These are phyloP conservation scores for Mariannaea sp. DNA, from an alignment of 2,329 filamentous ascomycete species.

Conservation along the genomic window DNA sequence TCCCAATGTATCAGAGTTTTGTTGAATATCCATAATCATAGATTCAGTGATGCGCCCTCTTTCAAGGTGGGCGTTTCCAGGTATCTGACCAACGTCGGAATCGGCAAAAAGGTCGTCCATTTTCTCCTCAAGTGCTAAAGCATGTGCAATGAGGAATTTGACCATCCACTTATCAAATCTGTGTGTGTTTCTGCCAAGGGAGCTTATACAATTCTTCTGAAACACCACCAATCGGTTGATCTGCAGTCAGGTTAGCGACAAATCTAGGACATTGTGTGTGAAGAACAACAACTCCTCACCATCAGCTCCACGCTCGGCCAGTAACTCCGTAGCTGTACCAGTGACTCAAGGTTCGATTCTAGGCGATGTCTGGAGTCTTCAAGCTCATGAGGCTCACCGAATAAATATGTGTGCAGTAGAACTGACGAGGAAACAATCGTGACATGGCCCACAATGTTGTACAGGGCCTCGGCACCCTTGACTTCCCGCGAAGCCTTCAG, in stretches of 20 bases:
- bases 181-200: slow-evolving; percentile 37
- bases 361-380: slow-evolving; percentile 32
- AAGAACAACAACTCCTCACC: slow-evolving; percentile 27
- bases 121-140: slow-evolving; percentile 39
- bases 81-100: neutral
- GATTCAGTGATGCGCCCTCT: slow-evolving; percentile 28
- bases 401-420: slow-evolving; percentile 41
- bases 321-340: slow-evolving; percentile 40
- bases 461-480: slow-evolving; percentile 36
- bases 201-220: slow-evolving; percentile 40
- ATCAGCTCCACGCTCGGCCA: slow-evolving; percentile 44
- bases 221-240: slow-evolving; percentile 43
- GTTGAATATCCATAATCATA: slow-evolving; percentile 33
- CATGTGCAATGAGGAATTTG: slow-evolving; percentile 47
- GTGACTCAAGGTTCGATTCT: slow-evolving; percentile 40
- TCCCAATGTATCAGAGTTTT: slow-evolving; percentile 3
- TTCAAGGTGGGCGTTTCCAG: slow-evolving; percentile 19
- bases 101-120: slow-evolving; percentile 35
- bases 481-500: slow-evolving; percentile 35
- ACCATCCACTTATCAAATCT: slow-evolving; percentile 55
- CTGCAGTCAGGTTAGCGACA: slow-evolving; percentile 21
- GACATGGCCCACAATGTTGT: slow-evolving; percentile 44
- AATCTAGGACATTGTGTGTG: neutral
- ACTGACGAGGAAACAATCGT: slow-evolving; percentile 44
- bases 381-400: slow-evolving; percentile 41